Evolutionary conservation across 192 early-diverging fungal species (phyloP).

Genomic region (Ambispora gerdemannii): DNA sequence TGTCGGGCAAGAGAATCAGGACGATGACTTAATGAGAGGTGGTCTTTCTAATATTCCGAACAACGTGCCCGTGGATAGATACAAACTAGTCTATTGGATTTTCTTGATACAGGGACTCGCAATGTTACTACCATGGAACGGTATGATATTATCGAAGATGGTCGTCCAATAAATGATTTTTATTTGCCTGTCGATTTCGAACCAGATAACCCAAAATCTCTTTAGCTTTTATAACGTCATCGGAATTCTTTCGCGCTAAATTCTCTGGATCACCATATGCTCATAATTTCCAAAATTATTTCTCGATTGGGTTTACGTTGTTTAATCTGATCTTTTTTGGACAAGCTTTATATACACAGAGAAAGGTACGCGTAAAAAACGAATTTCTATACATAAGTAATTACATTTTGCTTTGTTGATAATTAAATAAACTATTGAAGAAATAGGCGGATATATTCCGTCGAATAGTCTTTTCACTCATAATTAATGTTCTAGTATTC

Average conservation of each 20-base stretch:
- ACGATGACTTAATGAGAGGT: too few relatives aligned
- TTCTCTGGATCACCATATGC: conserved; percentile 59
- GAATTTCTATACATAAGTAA: background rate
- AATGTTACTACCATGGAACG: conserved; percentile 78
- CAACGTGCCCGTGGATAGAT: conserved; percentile 47
- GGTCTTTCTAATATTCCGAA: too few relatives aligned
- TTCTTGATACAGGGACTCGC: conserved; percentile 75
- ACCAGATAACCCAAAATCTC: background rate
- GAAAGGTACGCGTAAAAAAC: conserved; percentile 36
- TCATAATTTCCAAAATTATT: conserved; percentile 75
- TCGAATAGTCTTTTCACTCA: conserved; percentile 46
- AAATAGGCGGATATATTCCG: conserved; percentile 34
- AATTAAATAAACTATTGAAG: too few relatives aligned
- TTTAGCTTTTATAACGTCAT: conserved; percentile 71
- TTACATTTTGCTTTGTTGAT: conserved; percentile 4
- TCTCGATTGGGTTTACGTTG: conserved; percentile 62
- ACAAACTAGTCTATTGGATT: conserved; percentile 54
- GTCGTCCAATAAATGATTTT: background rate
- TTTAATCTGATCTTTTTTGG: conserved; percentile 55
- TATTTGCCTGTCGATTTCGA: background rate
- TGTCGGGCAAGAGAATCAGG: too few relatives aligned
- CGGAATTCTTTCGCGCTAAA: conserved; percentile 64
- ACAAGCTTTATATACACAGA: conserved; percentile 51
- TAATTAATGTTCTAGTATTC: conserved; percentile 54
- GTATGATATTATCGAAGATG: conserved; percentile 31